Base-by-base conservation (phyloP, 148 eudicot genomes). In the Fagopyrum homotropicum region DNA sequence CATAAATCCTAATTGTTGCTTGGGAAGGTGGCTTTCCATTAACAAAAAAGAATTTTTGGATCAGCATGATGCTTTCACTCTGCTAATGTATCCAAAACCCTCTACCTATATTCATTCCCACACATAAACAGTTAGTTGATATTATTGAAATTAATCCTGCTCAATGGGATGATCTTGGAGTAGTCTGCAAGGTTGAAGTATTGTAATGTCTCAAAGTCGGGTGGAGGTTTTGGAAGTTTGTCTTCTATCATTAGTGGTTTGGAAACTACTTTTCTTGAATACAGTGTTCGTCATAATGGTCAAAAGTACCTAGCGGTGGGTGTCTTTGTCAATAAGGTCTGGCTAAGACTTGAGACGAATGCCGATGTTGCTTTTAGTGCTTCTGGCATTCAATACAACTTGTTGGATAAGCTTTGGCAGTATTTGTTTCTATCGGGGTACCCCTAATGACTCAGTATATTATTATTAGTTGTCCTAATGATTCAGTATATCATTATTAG, bases 1-100 rank as follows among this genome's bases (percentile, higher is more conserved):
- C 57, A 47, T 45, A 52, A 75, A 40, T 45, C 45, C 72, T 75
- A 52, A 74, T 47, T 57, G 63, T 29, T 52, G 71, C 26, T 22
- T 22, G 26, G 26, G 26, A 22, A 22, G 26, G 26, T 22, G 26
- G 26, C 26, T 22, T 22, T 22, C 26, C 26, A 22, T 22, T 22
- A 0, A 22, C 26, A 22, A 22, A 22, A 0, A 22, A 22, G 26
- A 22, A 22, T 22, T 22, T 22, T 22, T 22, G 26, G 26, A 22
- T 22, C 26, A 22, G 26, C 26, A 22, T 22, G 26, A 22, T 22
- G 26, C 26, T 22, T 22, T 22, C 26, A 22, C 26, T 22, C 26
- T 22, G 26, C 26, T 22, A 22, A 22, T 22, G 26, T 22, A 22
- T 22, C 26, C 26, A 22, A 22, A 22, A 22, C 26, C 26, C 26